Base-by-base conservation (phyloP, 345 rosid genomes). In the Gossypium longicalyx region DNA sequence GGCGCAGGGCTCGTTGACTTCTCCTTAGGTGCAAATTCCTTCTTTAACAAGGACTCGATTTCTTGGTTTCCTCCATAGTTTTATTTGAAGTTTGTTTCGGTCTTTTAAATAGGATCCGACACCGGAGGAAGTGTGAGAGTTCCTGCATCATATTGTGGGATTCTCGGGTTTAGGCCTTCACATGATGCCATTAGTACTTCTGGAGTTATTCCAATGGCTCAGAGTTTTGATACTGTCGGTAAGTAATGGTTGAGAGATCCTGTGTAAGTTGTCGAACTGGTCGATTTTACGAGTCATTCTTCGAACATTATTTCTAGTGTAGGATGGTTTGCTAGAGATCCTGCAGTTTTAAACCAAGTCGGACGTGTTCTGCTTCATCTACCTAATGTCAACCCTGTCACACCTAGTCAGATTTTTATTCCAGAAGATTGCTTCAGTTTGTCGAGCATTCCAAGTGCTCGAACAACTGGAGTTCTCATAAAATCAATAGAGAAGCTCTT, bases 171-270 rank as follows among this genome's bases (percentile, higher is more conserved):
- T 76, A 81, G 97, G 20, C 95, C 98, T 77, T 94, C 98, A 2
- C 93, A 87, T 43, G 80, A 77, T 73, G 87, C 77, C 56, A 81
- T 92, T 77, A 82, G 91, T 22, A 86, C 87, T 8, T 74, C 65
- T 12, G 97, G 97, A 75, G 93, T 92, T 48, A 87, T 80, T 82
- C 96, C 97, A 34, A 75, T 92, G 98, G 87, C 98, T 59, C 98
- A 91, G 74, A 91, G 95, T 75, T 91, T 94, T 43, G 98, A 94
- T 84, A 91, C 98, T 73, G 97, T 91, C n/a, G 98, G 98, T 92
- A 84, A 87, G 74, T 20, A 41, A 58, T 59, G 64, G n/a, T 19
- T 68, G 27, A 67, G 12, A 68, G 58, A 68, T 7, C 15, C 54
- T 51, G 54, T 5, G 4, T 38, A 63, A 38, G 3, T 64, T n/a